Base-by-base conservation (phyloP, 2,329 filamentous ascomycete species). In the Pezicula neosporulosa region DNA sequence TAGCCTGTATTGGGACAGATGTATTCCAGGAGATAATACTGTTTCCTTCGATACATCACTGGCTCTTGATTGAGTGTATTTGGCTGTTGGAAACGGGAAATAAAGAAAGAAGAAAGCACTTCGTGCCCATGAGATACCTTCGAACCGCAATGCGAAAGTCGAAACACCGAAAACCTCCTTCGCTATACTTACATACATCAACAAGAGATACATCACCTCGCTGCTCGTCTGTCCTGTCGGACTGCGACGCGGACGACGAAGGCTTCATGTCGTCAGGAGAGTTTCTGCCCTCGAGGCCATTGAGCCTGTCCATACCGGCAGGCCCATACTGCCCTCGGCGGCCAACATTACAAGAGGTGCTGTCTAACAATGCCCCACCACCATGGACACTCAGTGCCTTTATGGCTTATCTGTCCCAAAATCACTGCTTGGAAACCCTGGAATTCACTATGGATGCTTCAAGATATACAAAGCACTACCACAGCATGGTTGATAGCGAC, bases 381-480 rank as follows among this genome's bases (percentile, higher is more conserved):
- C 94, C 94, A 60, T 97, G 90, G 80, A 96, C 92, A 0, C 77
- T 97, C 8, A 86, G 84, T 54, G 93, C 93, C 30, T 97, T 97
- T 70, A 97, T 94, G 83, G 92, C 92, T 50, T 97, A 96, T 65
- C 80, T 97, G 4, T 97, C 93, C 1, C 92, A 96, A 66, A 97
- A 97, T 64, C 93, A 97, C 71, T 99, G 94, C 67, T 76, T 97
- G 58, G 94, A 99, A 70, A 97, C 92, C 1, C 77, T 99, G 37
- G 94, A 97, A 67, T 99, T 99, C 69, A 96, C 92, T 38, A 87
- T 97, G 78, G 94, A 97, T 68, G 89, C 93, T 19, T 88, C 91
- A 52, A 82, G 90, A 54, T 99, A 97, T 67, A 81, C 83, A 48
- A 72, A 74, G 15, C 68, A 73, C 53, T 66, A 66, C 68, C 73